These are phyloP conservation scores for Tolypocladium ovalisporum DNA, from an alignment of 2,329 filamentous ascomycete genomes.

Conservation along the genomic window DNA sequence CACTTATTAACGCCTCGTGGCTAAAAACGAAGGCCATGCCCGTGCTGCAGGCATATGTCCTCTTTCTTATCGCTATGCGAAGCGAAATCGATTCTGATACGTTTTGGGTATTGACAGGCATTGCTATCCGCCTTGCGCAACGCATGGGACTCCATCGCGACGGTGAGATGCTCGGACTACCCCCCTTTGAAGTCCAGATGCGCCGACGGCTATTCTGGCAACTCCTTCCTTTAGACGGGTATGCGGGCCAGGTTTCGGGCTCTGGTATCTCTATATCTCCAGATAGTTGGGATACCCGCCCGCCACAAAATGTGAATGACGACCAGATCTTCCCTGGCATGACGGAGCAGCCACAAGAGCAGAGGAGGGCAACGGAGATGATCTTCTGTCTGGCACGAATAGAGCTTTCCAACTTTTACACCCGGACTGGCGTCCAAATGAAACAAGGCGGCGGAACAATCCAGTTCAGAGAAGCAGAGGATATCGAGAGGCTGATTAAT, in stretches of 20 bases:
- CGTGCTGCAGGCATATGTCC: neutral
- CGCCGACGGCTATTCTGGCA: neutral
- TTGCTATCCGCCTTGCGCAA: neutral
- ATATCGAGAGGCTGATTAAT: neutral
- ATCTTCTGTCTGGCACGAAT: neutral
- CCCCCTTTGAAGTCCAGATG: neutral
- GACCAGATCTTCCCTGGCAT: neutral
- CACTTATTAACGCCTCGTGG: neutral
- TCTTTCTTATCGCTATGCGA: neutral
- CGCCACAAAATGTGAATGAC: neutral
- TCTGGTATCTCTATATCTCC: neutral
- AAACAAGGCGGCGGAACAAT: neutral
- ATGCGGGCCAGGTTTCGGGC: neutral
- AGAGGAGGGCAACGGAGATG: neutral
- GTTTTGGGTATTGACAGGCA: neutral
- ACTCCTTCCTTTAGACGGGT: neutral
- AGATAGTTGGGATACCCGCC: neutral
- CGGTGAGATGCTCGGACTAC: neutral
- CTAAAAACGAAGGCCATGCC: neutral
- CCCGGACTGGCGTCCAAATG: neutral
- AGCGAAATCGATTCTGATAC: neutral
- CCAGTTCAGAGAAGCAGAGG: neutral
- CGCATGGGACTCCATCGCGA: neutral
- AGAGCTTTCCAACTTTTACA: neutral
- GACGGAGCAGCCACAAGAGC: neutral